Base-by-base conservation (phyloP, 768 basidiomycete species). In the Lactifluus pinguis region DNA sequence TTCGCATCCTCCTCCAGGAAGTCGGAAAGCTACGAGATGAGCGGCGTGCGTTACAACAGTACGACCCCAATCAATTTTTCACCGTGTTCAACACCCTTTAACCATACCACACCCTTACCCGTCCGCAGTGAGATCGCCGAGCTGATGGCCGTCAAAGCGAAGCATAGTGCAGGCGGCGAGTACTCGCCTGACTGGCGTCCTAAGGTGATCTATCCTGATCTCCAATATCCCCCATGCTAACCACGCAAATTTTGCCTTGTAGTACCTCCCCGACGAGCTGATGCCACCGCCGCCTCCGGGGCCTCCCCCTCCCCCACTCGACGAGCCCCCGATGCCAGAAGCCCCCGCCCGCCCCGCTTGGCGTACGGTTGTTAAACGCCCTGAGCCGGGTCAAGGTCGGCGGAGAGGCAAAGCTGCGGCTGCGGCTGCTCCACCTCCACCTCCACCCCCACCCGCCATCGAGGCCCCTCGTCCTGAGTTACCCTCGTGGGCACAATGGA, bases 401-500 rank as follows among this genome's bases (percentile, higher is more conserved):
- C 73, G 74, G 38, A 79, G 78, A 67, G 52, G 62, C 67, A 68
- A 73, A 19, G 77, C 72, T 11, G 70, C 75, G 0, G 73, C 75
- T 5, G 25, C 25, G 25, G 69, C 75, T 1, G 72, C 75, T 13
- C 76, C 74, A 17, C 76, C 76, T 0, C 70, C 78, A 1, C 73
- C 76, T 30, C 76, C 76, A 30, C 25, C 25, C 25, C 72, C 76
- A 0, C 30, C 58, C 11, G 53, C 57, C 21, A 54, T 65, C 39
- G 62, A 64, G 25, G 59, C 63, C 11, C 76, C 81, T 0, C 79
- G 81, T 67, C 77, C 80, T 0, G 78, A 80, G 39, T 19, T 82
- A 32, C 87, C 88, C n/a, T 81, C 89, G 1, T 92, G 89, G 89
- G 83, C 89, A 0, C 87, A 90, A 66, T 92, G 89, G 89, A 79